These are phyloP conservation scores for Sarcodon sp. DNA, from an alignment of 768 basidiomycete species.

Conservation along the genomic window DNA sequence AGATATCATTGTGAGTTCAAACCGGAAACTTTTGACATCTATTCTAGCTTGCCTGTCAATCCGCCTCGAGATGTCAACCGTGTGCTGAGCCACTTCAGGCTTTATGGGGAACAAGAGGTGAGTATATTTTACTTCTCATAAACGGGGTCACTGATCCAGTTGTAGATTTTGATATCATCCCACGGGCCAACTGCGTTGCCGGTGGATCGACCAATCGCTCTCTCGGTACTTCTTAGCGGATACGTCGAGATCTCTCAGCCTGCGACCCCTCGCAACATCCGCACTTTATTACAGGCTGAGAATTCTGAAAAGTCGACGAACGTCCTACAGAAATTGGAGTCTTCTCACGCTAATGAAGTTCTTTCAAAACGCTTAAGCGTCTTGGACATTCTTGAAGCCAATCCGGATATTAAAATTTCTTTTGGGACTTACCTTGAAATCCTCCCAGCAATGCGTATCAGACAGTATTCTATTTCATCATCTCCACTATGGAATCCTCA, in stretches of 20 bases:
- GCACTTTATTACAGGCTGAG: slow-evolving; percentile 15
- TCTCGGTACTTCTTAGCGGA: slow-evolving; percentile 24
- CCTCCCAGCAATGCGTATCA: slow-evolving; percentile 32
- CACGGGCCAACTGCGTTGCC: slow-evolving; percentile 27
- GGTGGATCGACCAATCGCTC: slow-evolving; percentile 21
- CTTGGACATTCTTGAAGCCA: slow-evolving; percentile 27
- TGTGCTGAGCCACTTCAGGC: slow-evolving; percentile 21
- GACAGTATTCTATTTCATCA: slow-evolving; percentile 39
- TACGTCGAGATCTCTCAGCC: slow-evolving; percentile 37
- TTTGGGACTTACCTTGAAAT: slow-evolving; percentile 25
- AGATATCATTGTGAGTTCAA: slow-evolving; percentile 4
- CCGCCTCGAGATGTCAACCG: slow-evolving; percentile 24
- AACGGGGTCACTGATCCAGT: background rate
- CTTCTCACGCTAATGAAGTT: slow-evolving; percentile 20
- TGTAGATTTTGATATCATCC: slow-evolving; percentile 23
- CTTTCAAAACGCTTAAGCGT: slow-evolving; percentile 23
- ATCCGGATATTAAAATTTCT: slow-evolving; percentile 22
- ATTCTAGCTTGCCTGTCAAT: slow-evolving; percentile 24
- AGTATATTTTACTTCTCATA: background rate
- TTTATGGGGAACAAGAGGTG: slow-evolving; percentile 27
- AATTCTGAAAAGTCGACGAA: slow-evolving; percentile 13
- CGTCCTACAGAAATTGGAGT: slow-evolving; percentile 17
- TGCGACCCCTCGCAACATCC: slow-evolving; percentile 28
- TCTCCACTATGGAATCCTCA: slow-evolving; percentile 31
- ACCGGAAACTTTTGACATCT: background rate